phyloP scores from a whole-genome alignment of 1,139 yeast species.

The Pichia kudriavzevii region DNA sequence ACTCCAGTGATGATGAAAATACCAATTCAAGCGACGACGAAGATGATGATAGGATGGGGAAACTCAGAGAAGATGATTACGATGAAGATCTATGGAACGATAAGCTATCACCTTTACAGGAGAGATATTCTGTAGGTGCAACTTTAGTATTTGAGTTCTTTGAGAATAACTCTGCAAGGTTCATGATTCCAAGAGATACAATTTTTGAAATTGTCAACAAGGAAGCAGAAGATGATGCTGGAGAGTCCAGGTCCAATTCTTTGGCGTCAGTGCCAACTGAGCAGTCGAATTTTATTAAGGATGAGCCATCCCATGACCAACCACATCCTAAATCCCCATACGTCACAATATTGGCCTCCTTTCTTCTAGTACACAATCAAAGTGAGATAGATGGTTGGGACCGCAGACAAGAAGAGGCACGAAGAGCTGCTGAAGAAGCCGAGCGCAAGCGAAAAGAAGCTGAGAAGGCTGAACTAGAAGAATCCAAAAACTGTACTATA shows the following conservation, averaged over 20 bases:
- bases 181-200: constrained; percentile 65
- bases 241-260: constrained; percentile 13
- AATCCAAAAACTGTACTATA: constrained; percentile 3
- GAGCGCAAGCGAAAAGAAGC: constrained; percentile 8
- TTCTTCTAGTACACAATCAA: constrained; percentile 51
- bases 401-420: constrained; percentile 23
- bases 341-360: constrained; percentile 55
- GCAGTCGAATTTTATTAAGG: too few species aligned
- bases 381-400: constrained; percentile 45
- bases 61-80: constrained; percentile 14
- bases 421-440: constrained; percentile 18
- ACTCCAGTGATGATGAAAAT: constrained; percentile 9
- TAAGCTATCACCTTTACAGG: constrained; percentile 68
- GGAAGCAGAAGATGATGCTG: constrained; percentile 13
- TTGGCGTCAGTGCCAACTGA: constrained; percentile 14
- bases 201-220: constrained; percentile 53
- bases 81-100: constrained; percentile 33
- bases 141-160: constrained; percentile 77
- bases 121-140: constrained; percentile 57
- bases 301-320: constrained; percentile 4
- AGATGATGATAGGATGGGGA: constrained; percentile 13
- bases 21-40: constrained; percentile 8
- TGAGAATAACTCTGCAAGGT: constrained; percentile 73
- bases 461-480: constrained; percentile 14
- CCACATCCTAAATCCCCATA: constrained; percentile 14